Base-by-base conservation (phyloP, 2,329 filamentous ascomycete genomes). In the Capronia epimyces region DNA sequence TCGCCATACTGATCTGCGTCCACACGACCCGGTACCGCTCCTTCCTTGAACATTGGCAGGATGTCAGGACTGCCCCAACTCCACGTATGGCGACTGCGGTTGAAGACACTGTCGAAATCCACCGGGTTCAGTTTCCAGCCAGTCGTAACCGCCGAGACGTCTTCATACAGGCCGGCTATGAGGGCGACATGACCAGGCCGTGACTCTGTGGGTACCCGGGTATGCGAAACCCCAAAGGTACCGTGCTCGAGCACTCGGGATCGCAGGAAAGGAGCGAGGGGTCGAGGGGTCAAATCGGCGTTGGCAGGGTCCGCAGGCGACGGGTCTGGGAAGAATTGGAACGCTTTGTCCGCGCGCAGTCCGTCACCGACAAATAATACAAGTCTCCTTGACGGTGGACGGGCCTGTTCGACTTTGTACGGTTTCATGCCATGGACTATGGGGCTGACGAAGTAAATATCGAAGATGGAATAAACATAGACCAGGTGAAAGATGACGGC, bases 21-120 rank as follows among this genome's bases (percentile, higher is more conserved):
- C 1, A 98, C 87, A 56, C 86, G 79, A 6, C 91, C 90, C 0
- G 87, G 86, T 8, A 87, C 82, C 20, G 93, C 91, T n/a, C 93
- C 93, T 50, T 89, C 80, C 65, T 94, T 83, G 66, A 98, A 98
- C 93, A 98, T 98, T 48, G 87, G 87, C 59, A 98, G 71, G 63
- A 98, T 98, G 69, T 98, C 93, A 1, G 93, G 93, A 65, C 90
- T 96, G 1, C 93, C 93, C 93, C 93, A 98, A 68, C 90, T 95
- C 93, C 93, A 98, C 6, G 94, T 98, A 71, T 98, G 94, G 40
- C 85, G 78, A 66, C 91, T 97, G 56, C 88, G 82, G 67, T 98
- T 98, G 79, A 98, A 98, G 9, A 98, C 89, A 64, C 91, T 97
- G 72, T 98, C 93, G 64, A 98, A 98, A 66, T 97, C 87, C 64